Conservation (phyloP, 78 protist species). For the Planoprotostelium fungivorum region DNA sequence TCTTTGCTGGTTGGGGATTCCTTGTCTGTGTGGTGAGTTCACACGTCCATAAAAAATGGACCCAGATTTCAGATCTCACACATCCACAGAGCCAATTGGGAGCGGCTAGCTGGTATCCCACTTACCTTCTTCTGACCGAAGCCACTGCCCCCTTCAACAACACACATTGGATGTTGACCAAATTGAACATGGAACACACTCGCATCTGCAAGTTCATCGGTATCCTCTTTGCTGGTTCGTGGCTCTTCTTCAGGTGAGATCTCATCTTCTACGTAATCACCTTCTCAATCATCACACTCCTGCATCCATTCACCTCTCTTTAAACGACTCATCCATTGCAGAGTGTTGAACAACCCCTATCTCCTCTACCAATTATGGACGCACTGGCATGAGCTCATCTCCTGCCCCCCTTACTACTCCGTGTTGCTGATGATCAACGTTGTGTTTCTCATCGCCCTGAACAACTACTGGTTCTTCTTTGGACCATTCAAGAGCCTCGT, state of each 20-base stretch:
- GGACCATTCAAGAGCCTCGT: background rate
- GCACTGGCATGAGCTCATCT: background rate
- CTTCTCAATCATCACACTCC: too few relatives aligned
- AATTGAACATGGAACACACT: background rate
- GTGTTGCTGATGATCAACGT: background rate
- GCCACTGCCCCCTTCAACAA: background rate
- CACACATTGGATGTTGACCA: background rate
- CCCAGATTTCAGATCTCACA: too few relatives aligned
- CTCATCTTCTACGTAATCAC: too few relatives aligned
- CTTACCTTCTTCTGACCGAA: background rate
- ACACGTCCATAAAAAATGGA: too few relatives aligned
- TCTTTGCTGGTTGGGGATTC: background rate
- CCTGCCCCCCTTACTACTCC: background rate
- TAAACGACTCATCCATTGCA: too few relatives aligned
- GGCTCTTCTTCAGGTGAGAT: background rate
- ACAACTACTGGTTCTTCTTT: slow-evolving; percentile 1
- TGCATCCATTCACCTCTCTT: too few relatives aligned
- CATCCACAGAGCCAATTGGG: background rate
- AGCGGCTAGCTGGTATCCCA: background rate
- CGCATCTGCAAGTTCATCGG: background rate
- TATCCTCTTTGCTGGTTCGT: background rate
- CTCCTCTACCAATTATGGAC: background rate
- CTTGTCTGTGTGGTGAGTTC: background rate
- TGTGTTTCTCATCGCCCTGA: background rate
- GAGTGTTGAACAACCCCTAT: background rate